These are phyloP conservation scores for Oleoguttula mirabilis DNA, from an alignment of 495 filamentous ascomycete genomes.

Conservation along the genomic window DNA sequence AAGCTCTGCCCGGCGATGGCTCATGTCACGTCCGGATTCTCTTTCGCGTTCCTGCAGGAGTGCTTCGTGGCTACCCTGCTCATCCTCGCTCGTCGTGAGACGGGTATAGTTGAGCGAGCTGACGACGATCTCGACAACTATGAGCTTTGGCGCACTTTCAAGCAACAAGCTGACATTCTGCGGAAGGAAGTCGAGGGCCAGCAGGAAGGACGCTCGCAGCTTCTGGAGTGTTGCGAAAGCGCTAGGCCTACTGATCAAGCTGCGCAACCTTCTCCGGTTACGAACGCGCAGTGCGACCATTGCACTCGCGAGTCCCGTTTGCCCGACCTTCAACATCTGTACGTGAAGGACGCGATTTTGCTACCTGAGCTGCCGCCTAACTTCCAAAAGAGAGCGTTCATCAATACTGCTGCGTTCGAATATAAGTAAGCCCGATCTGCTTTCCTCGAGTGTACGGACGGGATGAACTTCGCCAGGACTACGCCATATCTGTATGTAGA, in stretches of 20 bases:
- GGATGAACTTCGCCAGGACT: no score
- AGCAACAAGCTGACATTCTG: constrained; percentile 23
- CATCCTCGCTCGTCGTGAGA: constrained; percentile 12
- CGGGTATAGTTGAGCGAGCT: background rate
- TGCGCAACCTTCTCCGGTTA: no score
- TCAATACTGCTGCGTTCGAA: constrained; percentile 6
- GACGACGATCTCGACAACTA: constrained; percentile 24
- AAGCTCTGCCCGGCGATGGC: constrained; percentile 20
- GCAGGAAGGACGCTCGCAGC: no score
- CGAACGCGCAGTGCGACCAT: no score
- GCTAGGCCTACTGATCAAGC: no score
- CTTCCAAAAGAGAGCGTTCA: background rate
- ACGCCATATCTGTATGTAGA: no score
- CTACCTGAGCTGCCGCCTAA: background rate
- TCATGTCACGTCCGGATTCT: constrained; percentile 16
- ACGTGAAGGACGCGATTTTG: no score
- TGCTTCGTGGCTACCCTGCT: constrained; percentile 23
- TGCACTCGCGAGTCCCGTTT: no score
- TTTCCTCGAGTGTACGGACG: no score
- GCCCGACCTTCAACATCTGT: no score
- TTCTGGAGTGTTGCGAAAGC: no score
- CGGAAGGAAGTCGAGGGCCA: constrained; percentile 23
- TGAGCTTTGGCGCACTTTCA: constrained; percentile 28
- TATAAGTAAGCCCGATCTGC: constrained; percentile 4
- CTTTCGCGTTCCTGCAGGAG: constrained; percentile 24